Conservation (phyloP, 441 rosid species). For the Flueggea neowawraea region DNA sequence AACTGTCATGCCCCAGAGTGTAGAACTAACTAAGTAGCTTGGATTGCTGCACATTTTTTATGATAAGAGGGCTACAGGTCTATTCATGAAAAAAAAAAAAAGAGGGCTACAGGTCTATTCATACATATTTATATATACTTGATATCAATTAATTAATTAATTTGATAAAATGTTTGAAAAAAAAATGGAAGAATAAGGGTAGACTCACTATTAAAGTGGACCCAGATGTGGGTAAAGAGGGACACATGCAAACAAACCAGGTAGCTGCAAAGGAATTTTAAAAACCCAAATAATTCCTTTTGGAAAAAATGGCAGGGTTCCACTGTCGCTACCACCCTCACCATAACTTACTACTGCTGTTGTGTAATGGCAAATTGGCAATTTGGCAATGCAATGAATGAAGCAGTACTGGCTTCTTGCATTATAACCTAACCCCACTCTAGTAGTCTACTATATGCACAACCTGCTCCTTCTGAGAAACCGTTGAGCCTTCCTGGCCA, state of each 20-base stretch:
- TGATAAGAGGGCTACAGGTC: background rate
- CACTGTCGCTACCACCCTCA: too few relatives aligned
- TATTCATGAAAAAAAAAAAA: too few relatives aligned
- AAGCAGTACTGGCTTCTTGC: background rate
- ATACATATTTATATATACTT: too few relatives aligned
- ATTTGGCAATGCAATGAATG: background rate
- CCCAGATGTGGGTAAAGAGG: constrained; percentile 26
- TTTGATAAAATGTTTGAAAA: too few relatives aligned
- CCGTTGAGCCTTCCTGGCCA: constrained; percentile 36
- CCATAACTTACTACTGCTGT: too few relatives aligned
- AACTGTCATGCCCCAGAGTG: constrained; percentile 32
- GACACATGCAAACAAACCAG: constrained; percentile 27
- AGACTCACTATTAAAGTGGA: constrained; percentile 7
- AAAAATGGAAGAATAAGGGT: background rate
- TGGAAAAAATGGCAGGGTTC: too few relatives aligned
- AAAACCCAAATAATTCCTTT: constrained; percentile 34
- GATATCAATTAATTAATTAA: too few relatives aligned
- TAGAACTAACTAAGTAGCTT: constrained; percentile 1
- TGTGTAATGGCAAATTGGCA: too few relatives aligned
- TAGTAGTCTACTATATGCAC: constrained; percentile 6
- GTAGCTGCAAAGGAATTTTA: constrained; percentile 25
- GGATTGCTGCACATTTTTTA: constrained; percentile 8
- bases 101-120: too few relatives aligned
- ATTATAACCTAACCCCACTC: constrained; percentile 14
- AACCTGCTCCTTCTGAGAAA: constrained; percentile 20